Percentiles rank a stretch among this genome's conserved stretches.
Conservation (phyloP, 2,329 filamentous ascomycete genomes). For the Pseudogymnoascus sp. region DNA sequence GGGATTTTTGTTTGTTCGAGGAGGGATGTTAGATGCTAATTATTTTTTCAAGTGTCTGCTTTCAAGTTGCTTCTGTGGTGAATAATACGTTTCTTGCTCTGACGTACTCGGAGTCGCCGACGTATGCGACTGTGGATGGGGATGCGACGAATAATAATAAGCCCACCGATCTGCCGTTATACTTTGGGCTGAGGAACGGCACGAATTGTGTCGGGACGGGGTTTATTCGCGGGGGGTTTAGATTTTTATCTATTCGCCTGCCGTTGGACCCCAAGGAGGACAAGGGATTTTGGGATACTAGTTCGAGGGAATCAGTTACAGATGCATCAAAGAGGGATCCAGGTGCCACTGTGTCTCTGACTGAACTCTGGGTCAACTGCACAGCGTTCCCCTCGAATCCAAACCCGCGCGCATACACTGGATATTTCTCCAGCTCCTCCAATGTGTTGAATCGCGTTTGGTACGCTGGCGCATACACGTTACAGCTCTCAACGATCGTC, state of each 20-base stretch:
- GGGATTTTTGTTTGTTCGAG: conserved; percentile 5
- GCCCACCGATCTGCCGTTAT: conserved; percentile 31
- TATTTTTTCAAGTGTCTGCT: conserved; percentile 29
- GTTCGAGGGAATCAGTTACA: conserved; percentile 15
- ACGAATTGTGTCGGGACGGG: conserved; percentile 32
- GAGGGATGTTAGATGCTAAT: neutral
- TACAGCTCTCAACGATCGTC: conserved; percentile 38
- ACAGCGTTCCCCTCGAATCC: conserved; percentile 39
- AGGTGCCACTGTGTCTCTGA: conserved; percentile 27
- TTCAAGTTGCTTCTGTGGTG: conserved; percentile 28
- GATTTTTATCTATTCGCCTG: conserved; percentile 36
- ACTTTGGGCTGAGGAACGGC: conserved; percentile 29
- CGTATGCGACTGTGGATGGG: conserved; percentile 30
- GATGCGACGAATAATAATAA: conserved; percentile 33
- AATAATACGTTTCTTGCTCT: conserved; percentile 31
- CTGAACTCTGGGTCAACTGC: conserved; percentile 35
- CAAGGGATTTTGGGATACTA: conserved; percentile 21
- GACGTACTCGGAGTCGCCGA: conserved; percentile 35
- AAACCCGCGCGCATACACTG: conserved; percentile 47
- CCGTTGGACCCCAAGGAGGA: conserved; percentile 23
- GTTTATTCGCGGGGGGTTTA: conserved; percentile 36
- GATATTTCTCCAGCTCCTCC: conserved; percentile 47
- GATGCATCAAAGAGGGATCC: conserved; percentile 12
- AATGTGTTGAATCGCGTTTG: conserved; percentile 48
- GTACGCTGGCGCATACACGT: conserved; percentile 45